These are phyloP conservation scores for Rhynchosporium graminicola DNA, from an alignment of 2,329 filamentous ascomycete species.

Conservation along the genomic window DNA sequence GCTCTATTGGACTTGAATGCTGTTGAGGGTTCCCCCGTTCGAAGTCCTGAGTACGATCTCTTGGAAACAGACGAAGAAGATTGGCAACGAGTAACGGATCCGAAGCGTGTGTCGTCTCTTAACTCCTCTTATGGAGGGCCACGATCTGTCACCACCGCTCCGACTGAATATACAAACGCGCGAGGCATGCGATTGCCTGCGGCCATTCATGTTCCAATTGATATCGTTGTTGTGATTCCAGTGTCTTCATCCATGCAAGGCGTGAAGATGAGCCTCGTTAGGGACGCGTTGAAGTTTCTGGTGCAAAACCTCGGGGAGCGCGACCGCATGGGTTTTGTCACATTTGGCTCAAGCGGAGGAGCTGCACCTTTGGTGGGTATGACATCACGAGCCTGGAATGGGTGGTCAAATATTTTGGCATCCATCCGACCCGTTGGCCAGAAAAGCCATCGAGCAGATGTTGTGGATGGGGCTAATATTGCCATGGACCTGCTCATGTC, in stretches of 20 bases:
- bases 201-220: constrained; percentile 80
- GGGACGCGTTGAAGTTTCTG: constrained; percentile 89
- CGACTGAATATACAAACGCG: constrained; percentile 85
- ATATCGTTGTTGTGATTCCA: constrained; percentile 94
- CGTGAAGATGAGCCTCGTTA: constrained; percentile 93
- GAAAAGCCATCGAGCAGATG: constrained; percentile 94
- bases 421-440: constrained; percentile 93
- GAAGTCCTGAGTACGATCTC: constrained; percentile 76
- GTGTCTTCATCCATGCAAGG: constrained; percentile 99
- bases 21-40: constrained; percentile 62
- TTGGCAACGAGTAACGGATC: constrained; percentile 61
- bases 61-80: constrained; percentile 91
- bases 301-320: constrained; percentile 86
- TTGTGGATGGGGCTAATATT: constrained; percentile 95
- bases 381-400: constrained; percentile 92
- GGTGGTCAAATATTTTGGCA: constrained; percentile 83
- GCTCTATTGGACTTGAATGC: constrained; percentile 82
- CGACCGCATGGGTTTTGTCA: constrained; percentile 95
- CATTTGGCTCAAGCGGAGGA: constrained; percentile 91
- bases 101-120: constrained; percentile 76
- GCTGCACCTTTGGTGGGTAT: constrained; percentile 96
- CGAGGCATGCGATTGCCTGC: constrained; percentile 43
- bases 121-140: constrained; percentile 79
- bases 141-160: constrained; percentile 82
- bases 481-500: constrained; percentile 99